These are phyloP conservation scores for Diutina mesorugosa DNA, from an alignment of 1,139 yeast species.

Conservation along the genomic window DNA sequence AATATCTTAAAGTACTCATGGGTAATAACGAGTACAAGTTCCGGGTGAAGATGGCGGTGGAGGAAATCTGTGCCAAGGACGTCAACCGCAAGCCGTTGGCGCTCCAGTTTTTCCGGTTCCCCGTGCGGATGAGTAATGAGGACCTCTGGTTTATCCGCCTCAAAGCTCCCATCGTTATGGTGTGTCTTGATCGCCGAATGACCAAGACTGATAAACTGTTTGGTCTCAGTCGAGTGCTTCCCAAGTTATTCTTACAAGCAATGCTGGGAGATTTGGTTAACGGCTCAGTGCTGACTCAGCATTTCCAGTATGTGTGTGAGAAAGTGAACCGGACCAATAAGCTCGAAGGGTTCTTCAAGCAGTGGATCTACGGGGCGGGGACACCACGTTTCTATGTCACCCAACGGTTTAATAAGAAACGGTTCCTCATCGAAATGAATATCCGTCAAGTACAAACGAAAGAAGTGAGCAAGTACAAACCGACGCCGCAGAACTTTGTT, in stretches of 20 bases:
- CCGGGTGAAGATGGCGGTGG: constrained; percentile 51
- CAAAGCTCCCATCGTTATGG: constrained; percentile 79
- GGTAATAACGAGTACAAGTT: constrained; percentile 77
- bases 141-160: constrained; percentile 55
- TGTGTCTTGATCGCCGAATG: constrained; percentile 82
- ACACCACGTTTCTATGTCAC: constrained; percentile 82
- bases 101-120: constrained; percentile 49
- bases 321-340: constrained; percentile 73
- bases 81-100: constrained; percentile 49
- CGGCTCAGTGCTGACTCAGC: constrained; percentile 68
- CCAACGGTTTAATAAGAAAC: constrained; percentile 84
- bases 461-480: constrained; percentile 28
- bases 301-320: constrained; percentile 87
- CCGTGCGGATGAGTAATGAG: constrained; percentile 40
- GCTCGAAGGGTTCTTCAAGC: constrained; percentile 72
- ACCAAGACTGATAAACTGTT: constrained; percentile 91
- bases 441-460: constrained; percentile 79
- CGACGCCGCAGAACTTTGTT: constrained; percentile 27
- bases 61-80: constrained; percentile 18
- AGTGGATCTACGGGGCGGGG: constrained; percentile 89
- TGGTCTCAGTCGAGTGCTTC: constrained; percentile 84
- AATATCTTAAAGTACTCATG: constrained; percentile 57
- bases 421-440: constrained; percentile 90
- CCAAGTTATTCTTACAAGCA: constrained; percentile 83
- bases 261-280: constrained; percentile 88